phyloP scores from a whole-genome alignment of 1,139 yeast genomes.

The Yamadazyma trypodendri region DNA sequence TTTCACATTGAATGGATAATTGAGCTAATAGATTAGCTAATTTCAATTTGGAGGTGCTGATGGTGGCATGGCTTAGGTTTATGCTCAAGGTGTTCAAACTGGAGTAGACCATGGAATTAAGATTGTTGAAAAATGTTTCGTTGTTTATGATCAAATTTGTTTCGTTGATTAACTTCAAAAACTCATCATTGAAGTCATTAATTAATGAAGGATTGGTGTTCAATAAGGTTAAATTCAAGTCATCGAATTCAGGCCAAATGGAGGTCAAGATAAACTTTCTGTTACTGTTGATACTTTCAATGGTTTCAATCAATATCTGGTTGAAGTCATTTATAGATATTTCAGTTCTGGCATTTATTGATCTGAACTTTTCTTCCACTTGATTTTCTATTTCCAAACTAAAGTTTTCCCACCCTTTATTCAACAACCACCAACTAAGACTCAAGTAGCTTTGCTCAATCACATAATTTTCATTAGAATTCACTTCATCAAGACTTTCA shows the following conservation, averaged over 20 bases:
- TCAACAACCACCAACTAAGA: slow-evolving; percentile 91
- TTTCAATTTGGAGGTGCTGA: slow-evolving; percentile 40
- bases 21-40: slow-evolving; percentile 71
- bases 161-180: slow-evolving; percentile 46
- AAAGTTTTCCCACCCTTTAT: slow-evolving; percentile 74
- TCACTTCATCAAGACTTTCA: slow-evolving; percentile 23
- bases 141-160: slow-evolving; percentile 36
- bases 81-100: slow-evolving; percentile 29
- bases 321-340: slow-evolving; percentile 61
- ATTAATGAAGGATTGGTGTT: slow-evolving; percentile 47
- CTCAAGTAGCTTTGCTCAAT: slow-evolving; percentile 85
- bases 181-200: slow-evolving; percentile 38
- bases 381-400: slow-evolving; percentile 53
- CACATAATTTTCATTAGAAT: slow-evolving; percentile 36
- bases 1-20: slow-evolving; percentile 63
- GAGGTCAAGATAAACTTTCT: slow-evolving; percentile 26
- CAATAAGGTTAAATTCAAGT: slow-evolving; percentile 42
- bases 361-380: slow-evolving; percentile 61
- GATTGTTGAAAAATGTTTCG: slow-evolving; percentile 32
- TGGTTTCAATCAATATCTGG: slow-evolving; percentile 18
- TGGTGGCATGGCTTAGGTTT: slow-evolving; percentile 24
- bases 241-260: slow-evolving; percentile 43
- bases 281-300: slow-evolving; percentile 19
- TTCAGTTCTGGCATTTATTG: slow-evolving; percentile 71
- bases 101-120: slow-evolving; percentile 26